Base-by-base conservation (phyloP, 345 rosid species). In the Populus pruinosa region DNA sequence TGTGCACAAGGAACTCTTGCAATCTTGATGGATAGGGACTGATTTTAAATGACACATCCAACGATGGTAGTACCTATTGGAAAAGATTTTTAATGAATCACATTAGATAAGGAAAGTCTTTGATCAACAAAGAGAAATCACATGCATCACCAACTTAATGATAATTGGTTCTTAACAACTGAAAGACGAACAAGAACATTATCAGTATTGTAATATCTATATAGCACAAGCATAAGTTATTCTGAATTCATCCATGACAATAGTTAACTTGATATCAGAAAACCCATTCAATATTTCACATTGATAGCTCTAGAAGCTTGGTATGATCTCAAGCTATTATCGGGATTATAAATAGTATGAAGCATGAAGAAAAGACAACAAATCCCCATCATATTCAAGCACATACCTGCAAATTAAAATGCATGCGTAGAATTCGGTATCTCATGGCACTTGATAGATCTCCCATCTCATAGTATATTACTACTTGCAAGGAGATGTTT, bases 371-470 rank as follows among this genome's bases (percentile, higher is more conserved):
- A 9, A 31, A 25, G 36, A 27, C 13, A 14, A 13, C 68, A 56
- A 76, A 36, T 71, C 71, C 13, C 66, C n/a, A 50, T 55, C 76
- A 64, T 50, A 67, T 70, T 75, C 69, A 81, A 77, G 44, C 20
- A 62, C 87, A 78, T 77, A 96, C 97, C 98, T 91, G 88, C 79
- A 94, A 79, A 76, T 84, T 87, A 86, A 88, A 91, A 84, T 83
- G 88, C 93, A 96, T 87, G 73, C 97, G 90, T 56, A 96, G 87
- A 63, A 90, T 88, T 81, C 97, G 97, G 90, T 90, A 96, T 82
- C 84, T 96, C 88, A 96, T 87, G 87, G 77, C 49, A 83, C 90
- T 87, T 82, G 97, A 88, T 77, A 72, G 82, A 85, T 89, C 89
- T 82, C 78, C 94, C 84, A 91, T 86, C 90, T 92, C 99, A 82